Conservation (phyloP, 345 rosid genomes). For the Lagerstroemia speciosa region DNA sequence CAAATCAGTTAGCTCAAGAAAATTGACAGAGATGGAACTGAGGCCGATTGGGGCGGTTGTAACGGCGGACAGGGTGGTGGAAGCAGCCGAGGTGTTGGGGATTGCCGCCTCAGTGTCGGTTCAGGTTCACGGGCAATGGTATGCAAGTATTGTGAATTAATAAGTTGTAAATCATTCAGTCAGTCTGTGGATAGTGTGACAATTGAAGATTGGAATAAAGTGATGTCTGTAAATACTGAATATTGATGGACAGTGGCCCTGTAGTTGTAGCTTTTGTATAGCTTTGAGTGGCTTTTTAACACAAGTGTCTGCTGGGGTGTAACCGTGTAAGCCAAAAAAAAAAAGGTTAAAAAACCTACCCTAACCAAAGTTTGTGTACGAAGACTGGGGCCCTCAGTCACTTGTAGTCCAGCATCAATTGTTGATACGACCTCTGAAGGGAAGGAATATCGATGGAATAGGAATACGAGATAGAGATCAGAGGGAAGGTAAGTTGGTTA, state of each 20-base stretch:
- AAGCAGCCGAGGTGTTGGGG: conserved; percentile 48
- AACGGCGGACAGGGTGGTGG: conserved; percentile 48
- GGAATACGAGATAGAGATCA: too few relatives aligned
- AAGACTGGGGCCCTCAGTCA: too few relatives aligned
- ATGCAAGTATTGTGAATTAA: conserved; percentile 25
- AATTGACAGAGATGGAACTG: conserved; percentile 47
- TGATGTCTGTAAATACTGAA: neutral
- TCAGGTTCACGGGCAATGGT: conserved; percentile 66
- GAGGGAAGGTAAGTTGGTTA: too few relatives aligned
- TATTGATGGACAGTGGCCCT: neutral
- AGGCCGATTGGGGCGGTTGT: conserved; percentile 50
- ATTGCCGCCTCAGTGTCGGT: conserved; percentile 54
- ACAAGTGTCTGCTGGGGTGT: too few relatives aligned
- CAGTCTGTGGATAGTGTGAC: neutral
- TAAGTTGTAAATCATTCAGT: neutral
- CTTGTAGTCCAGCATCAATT: too few relatives aligned
- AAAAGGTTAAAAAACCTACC: too few relatives aligned
- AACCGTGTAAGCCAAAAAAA: too few relatives aligned
- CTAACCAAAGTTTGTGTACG: too few relatives aligned
- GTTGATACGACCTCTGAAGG: too few relatives aligned
- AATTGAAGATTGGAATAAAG: neutral
- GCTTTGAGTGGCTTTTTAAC: neutral
- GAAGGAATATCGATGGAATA: too few relatives aligned
- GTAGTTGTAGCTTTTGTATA: neutral
- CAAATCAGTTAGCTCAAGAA: conserved; percentile 38